Evolutionary conservation across 2,329 filamentous ascomycete genomes (phyloP).

Genomic region (Pseudogymnoascus pannorum): DNA sequence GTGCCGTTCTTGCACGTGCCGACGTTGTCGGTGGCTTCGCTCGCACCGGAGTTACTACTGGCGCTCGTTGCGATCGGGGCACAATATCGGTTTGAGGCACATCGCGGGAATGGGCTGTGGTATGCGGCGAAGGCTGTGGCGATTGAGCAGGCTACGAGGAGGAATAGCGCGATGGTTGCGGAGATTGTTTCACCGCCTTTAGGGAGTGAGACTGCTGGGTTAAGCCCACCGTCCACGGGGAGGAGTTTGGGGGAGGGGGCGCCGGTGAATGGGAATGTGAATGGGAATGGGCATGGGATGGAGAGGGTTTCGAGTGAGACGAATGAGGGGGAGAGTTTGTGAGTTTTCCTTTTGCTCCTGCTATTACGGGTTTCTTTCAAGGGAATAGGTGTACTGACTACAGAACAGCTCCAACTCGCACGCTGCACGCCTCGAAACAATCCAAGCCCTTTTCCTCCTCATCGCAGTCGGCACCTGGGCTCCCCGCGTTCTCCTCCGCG

Average conservation of each 20-base stretch:
- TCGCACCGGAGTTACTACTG: constrained; percentile 60
- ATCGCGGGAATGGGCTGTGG: constrained; percentile 52
- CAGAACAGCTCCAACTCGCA: background rate
- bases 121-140: constrained; percentile 53
- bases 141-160: constrained; percentile 49
- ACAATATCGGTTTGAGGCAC: constrained; percentile 56
- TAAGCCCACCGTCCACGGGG: background rate
- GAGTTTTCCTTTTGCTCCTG: background rate
- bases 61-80: constrained; percentile 62
- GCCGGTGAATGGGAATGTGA: background rate
- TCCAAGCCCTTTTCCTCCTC: constrained; percentile 54
- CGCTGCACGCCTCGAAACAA: constrained; percentile 45
- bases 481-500: constrained; percentile 51
- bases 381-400: background rate
- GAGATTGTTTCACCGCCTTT: constrained; percentile 16
- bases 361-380: background rate
- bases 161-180: constrained; percentile 44
- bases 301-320: background rate
- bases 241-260: background rate
- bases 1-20: constrained; percentile 60
- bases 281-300: background rate
- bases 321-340: background rate
- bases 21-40: constrained; percentile 54
- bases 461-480: constrained; percentile 56
- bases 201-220: background rate